These are phyloP conservation scores for Ascodesmis nigricans DNA, from an alignment of 495 filamentous ascomycete genomes.

Conservation along the genomic window DNA sequence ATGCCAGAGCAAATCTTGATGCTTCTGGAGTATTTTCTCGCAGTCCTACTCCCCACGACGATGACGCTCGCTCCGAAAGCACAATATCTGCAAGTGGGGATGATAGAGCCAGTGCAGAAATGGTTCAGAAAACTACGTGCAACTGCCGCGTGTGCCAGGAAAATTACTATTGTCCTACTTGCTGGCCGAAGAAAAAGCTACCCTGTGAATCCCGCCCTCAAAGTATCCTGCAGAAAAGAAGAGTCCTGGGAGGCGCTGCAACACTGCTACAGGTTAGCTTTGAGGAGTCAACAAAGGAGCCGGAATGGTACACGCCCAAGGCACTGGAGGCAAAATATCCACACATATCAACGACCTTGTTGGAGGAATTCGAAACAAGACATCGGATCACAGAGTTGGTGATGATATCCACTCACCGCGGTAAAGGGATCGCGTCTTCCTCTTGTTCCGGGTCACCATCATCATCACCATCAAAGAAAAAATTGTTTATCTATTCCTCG, in stretches of 20 bases:
- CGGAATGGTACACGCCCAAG: slow-evolving; percentile 11
- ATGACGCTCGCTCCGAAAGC: slow-evolving; percentile 3
- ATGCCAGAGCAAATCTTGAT: slow-evolving; percentile 14
- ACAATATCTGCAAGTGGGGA: slow-evolving; percentile 1
- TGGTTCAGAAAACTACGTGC: slow-evolving; percentile 14
- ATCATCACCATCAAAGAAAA: no score
- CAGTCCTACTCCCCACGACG: slow-evolving; percentile 1
- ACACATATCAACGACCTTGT: slow-evolving; percentile 3
- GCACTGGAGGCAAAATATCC: slow-evolving; percentile 1
- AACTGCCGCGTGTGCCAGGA: slow-evolving; percentile 18
- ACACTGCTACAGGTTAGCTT: slow-evolving; percentile 13
- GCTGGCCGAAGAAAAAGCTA: slow-evolving; percentile 17
- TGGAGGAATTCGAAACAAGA: slow-evolving; percentile 7
- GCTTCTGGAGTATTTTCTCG: slow-evolving; percentile 10
- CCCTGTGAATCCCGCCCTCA: slow-evolving; percentile 17
- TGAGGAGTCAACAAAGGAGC: slow-evolving; percentile 13
- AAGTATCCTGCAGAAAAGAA: slow-evolving; percentile 13
- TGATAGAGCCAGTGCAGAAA: not conserved
- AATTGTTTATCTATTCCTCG: no score
- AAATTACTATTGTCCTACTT: slow-evolving; percentile 19
- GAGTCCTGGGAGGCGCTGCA: slow-evolving; percentile 8
- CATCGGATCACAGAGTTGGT: no score
- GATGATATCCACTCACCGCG: slow-evolving; percentile 6
- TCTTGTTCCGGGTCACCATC: slow-evolving; percentile 5
- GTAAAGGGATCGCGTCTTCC: slow-evolving; percentile 9